phyloP scores from a whole-genome alignment of 805 yeast genomes.

The Cyberlindnera saturnus region DNA sequence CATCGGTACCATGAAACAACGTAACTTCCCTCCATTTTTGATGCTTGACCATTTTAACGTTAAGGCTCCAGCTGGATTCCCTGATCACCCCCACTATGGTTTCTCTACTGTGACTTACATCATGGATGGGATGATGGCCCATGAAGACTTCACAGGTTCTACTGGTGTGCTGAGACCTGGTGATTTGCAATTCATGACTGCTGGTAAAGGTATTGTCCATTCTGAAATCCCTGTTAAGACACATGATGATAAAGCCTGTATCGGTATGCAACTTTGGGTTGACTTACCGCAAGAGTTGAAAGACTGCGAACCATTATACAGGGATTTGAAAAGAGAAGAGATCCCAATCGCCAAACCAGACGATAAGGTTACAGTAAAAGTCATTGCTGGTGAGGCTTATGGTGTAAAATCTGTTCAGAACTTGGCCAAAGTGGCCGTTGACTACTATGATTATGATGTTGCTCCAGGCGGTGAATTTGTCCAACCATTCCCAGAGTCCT shows the following conservation, averaged over 20 bases:
- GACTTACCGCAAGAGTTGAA: constrained; percentile 66
- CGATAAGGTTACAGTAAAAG: constrained; percentile 60
- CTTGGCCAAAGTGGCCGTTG: constrained; percentile 76
- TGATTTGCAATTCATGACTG: constrained; percentile 91
- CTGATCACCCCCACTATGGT: constrained; percentile 81
- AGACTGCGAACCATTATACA: constrained; percentile 63
- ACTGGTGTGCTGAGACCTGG: constrained; percentile 73
- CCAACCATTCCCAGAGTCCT: constrained; percentile 54
- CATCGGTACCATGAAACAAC: constrained; percentile 59
- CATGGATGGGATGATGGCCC: constrained; percentile 62
- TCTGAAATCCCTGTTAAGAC: constrained; percentile 74
- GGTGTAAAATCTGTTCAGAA: constrained; percentile 72
- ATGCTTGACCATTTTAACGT: constrained; percentile 76
- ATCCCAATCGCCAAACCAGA: constrained; percentile 64
- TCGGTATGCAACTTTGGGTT: constrained; percentile 85
- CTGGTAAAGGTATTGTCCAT: constrained; percentile 83
- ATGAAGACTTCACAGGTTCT: constrained; percentile 85
- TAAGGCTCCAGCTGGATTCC: constrained; percentile 64
- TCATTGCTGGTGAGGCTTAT: constrained; percentile 70
- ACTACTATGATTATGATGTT: constrained; percentile 60
- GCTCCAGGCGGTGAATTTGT: constrained; percentile 58
- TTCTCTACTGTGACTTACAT: constrained; percentile 75
- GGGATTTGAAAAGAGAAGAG: constrained; percentile 66
- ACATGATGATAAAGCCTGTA: constrained; percentile 41
- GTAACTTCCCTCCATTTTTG: constrained; percentile 77